A percentile compares a stretch with the other conserved stretches of the same genome.
Conservation (phyloP, 2,329 filamentous ascomycete species). For the Colletotrichum gloeosporioides region DNA sequence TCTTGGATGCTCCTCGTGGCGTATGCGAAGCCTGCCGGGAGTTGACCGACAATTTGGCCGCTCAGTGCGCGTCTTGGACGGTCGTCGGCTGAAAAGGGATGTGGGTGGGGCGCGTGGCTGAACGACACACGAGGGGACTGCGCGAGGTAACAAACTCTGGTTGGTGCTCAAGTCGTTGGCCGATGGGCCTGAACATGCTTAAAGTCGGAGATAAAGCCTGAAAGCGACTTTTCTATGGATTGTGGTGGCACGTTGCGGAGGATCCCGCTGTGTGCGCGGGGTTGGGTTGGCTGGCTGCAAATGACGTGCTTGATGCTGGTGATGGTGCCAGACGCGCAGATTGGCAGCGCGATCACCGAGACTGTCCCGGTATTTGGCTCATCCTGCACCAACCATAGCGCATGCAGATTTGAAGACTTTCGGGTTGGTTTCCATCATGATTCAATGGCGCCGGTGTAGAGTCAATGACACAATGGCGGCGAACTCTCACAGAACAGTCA, state of each 20-base stretch:
- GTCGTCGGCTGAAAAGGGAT: neutral
- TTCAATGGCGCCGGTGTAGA: neutral
- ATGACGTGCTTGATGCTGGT: constrained; percentile 13
- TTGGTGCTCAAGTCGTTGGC: neutral
- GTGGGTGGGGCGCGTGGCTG: neutral
- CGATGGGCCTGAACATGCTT: neutral
- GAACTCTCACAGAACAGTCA: neutral
- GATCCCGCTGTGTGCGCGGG: neutral
- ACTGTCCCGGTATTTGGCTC: rapidly evolving
- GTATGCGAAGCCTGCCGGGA: neutral
- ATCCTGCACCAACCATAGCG: neutral
- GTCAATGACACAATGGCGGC: neutral
- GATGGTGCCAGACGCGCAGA: constrained; percentile 11
- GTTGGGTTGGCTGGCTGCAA: neutral
- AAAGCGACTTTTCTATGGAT: neutral
- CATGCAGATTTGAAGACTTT: neutral
- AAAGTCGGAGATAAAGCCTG: neutral
- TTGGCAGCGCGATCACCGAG: neutral
- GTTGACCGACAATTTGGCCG: neutral
- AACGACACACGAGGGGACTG: neutral
- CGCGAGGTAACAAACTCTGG: neutral
- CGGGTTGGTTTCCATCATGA: rapidly evolving
- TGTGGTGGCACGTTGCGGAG: neutral
- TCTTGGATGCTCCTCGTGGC: neutral
- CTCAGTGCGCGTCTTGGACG: neutral